Conservation (phyloP, 1,284 basidiomycete species). For the Irpex lacteus region DNA sequence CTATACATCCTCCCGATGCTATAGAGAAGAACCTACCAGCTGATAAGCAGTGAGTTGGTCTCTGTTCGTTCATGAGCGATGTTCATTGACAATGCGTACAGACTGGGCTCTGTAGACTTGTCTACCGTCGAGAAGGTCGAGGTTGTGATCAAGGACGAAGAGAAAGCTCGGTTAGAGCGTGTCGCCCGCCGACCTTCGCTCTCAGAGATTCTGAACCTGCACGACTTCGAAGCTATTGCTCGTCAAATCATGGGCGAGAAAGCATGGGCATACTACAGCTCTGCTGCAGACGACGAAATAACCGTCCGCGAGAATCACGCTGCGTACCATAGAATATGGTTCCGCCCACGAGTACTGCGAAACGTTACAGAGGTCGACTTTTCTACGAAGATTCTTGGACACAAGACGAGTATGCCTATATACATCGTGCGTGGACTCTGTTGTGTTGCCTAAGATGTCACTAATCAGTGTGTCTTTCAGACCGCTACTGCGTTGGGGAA, state of each 20-base stretch:
- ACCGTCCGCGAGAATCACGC: slow-evolving; percentile 67
- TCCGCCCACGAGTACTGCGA: slow-evolving; percentile 68
- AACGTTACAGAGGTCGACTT: slow-evolving; percentile 64
- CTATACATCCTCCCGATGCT: slow-evolving; percentile 63
- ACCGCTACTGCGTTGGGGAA: slow-evolving; percentile 84
- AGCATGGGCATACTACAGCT: slow-evolving; percentile 59
- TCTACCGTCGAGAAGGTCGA: slow-evolving; percentile 41
- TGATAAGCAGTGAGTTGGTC: slow-evolving; percentile 37
- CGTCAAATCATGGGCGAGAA: slow-evolving; percentile 54
- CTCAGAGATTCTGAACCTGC: slow-evolving; percentile 61
- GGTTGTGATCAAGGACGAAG: slow-evolving; percentile 42
- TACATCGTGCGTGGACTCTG: slow-evolving; percentile 43
- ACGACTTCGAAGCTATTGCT: slow-evolving; percentile 58
- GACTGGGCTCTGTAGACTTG: slow-evolving; percentile 50
- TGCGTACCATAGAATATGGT: slow-evolving; percentile 67
- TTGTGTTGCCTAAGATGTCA: not conserved
- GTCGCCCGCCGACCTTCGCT: slow-evolving; percentile 47
- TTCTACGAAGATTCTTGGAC: slow-evolving; percentile 56
- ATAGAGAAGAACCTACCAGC: slow-evolving; percentile 58
- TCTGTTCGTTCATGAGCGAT: not conserved
- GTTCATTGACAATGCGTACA: slow-evolving; percentile 13
- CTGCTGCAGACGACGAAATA: slow-evolving; percentile 65
- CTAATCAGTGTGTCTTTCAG: slow-evolving; percentile 29
- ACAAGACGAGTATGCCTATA: slow-evolving; percentile 54
- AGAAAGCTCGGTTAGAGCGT: slow-evolving; percentile 38